These are phyloP conservation scores for Penicillium salamii DNA, from an alignment of 495 filamentous ascomycete genomes.

Conservation along the genomic window DNA sequence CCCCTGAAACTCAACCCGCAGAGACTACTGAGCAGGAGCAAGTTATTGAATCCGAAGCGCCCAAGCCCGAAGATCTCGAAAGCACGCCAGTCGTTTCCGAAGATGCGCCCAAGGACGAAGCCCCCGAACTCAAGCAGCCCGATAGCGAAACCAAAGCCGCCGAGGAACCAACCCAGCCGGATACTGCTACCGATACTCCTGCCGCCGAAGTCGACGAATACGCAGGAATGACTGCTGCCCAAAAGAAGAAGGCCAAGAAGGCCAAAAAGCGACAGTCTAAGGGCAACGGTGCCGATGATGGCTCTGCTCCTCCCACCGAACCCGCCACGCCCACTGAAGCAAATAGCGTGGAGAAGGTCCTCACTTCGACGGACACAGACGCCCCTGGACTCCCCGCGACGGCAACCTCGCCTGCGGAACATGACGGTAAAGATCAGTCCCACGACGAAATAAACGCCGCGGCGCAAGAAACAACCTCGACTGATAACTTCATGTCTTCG, in stretches of 20 bases:
- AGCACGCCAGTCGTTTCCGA: conserved; percentile 1
- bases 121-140: background rate
- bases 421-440: conserved; percentile 52
- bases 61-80: conserved; percentile 4
- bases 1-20: background rate
- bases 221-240: conserved; percentile 23
- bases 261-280: conserved; percentile 44
- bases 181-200: conserved; percentile 9
- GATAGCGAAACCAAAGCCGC: conserved; percentile 3
- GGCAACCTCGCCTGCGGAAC: conserved; percentile 41
- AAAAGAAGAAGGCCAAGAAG: conserved; percentile 48
- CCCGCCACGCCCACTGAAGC: conserved; percentile 10
- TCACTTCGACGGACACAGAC: conserved; percentile 19
- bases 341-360: conserved; percentile 8
- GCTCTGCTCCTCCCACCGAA: conserved; percentile 2
- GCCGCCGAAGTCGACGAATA: conserved; percentile 12
- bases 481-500: conserved; percentile 50
- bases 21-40: background rate
- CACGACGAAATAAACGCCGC: conserved; percentile 37
- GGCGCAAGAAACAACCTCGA: conserved; percentile 44
- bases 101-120: conserved; percentile 8
- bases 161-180: conserved; percentile 11
- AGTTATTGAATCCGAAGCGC: background rate
- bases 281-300: conserved; percentile 19
- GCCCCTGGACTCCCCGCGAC: conserved; percentile 29